These are phyloP conservation scores for Hymenoscyphus fructigenus DNA, from an alignment of 2,329 filamentous ascomycete genomes.

Conservation along the genomic window DNA sequence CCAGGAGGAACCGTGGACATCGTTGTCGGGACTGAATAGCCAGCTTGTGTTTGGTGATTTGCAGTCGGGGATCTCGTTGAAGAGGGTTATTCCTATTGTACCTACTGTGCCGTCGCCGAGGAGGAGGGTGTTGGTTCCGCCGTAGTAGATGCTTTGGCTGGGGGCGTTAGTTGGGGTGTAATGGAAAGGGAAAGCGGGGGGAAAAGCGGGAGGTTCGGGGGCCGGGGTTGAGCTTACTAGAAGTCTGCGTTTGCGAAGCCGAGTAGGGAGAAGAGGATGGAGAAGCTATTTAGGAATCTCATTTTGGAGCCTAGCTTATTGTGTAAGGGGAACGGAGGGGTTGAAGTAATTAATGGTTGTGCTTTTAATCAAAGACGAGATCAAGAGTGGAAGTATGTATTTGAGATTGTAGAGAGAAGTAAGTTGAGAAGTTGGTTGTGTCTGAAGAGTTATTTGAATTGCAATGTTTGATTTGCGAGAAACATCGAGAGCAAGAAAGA, in stretches of 20 bases:
- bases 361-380: not conserved
- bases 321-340: not conserved
- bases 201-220: too few relatives aligned
- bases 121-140: not conserved
- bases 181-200: too few relatives aligned
- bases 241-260: not conserved
- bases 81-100: not conserved
- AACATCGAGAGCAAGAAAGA: too few relatives aligned
- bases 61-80: not conserved
- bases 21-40: not conserved
- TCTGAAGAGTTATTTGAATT: not conserved
- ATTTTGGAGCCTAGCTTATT: not conserved
- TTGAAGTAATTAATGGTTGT: not conserved
- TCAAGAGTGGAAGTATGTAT: not conserved
- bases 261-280: not conserved
- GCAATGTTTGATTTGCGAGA: too few relatives aligned
- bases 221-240: not conserved
- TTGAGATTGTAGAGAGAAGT: not conserved
- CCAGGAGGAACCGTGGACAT: not conserved
- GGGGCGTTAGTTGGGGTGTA: too few relatives aligned
- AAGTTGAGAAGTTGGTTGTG: not conserved
- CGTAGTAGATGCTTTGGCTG: not conserved
- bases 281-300: not conserved
- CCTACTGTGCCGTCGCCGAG: not conserved
- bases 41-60: not conserved